These are phyloP conservation scores for Theobroma grandiflorum DNA, from an alignment of 441 rosid species.

Conservation along the genomic window DNA sequence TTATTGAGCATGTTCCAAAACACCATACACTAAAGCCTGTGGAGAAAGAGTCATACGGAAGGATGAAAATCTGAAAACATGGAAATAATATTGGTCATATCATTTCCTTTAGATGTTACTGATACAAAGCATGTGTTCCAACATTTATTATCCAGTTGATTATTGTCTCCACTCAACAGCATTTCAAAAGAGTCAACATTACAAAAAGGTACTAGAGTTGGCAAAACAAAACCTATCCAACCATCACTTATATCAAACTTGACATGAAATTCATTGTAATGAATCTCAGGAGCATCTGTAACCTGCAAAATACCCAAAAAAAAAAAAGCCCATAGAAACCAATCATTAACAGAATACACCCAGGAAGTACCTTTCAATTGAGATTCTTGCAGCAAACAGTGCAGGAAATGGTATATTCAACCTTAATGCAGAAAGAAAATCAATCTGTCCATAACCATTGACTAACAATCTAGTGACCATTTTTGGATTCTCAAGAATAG, in stretches of 20 bases:
- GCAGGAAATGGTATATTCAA: conserved; percentile 5
- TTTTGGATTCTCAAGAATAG: background rate
- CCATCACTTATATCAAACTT: conserved; percentile 96
- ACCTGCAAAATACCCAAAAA: conserved; percentile 58
- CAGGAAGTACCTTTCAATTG: background rate
- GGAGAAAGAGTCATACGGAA: too few species aligned
- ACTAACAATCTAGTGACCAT: background rate
- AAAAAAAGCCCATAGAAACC: conserved; percentile 9
- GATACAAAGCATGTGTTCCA: conserved; percentile 95
- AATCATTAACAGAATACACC: background rate
- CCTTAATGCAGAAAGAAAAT: conserved; percentile 1
- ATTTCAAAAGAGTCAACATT: conserved; percentile 58
- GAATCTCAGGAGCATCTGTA: conserved; percentile 99
- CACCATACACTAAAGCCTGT: too few species aligned
- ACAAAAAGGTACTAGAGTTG: conserved; percentile 81
- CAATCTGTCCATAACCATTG: background rate
- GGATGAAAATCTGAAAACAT: too few species aligned
- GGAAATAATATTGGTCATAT: too few species aligned
- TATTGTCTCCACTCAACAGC: conserved; percentile 47
- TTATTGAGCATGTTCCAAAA: too few species aligned
- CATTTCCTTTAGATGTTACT: conserved; percentile 61
- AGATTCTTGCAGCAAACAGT: background rate
- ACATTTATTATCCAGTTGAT: conserved; percentile 43
- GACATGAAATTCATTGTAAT: conserved; percentile 97
- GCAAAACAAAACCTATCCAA: conserved; percentile 97